Evolutionary conservation across 768 basidiomycete genomes (phyloP).

Genomic region (Lactarius hengduanensis): DNA sequence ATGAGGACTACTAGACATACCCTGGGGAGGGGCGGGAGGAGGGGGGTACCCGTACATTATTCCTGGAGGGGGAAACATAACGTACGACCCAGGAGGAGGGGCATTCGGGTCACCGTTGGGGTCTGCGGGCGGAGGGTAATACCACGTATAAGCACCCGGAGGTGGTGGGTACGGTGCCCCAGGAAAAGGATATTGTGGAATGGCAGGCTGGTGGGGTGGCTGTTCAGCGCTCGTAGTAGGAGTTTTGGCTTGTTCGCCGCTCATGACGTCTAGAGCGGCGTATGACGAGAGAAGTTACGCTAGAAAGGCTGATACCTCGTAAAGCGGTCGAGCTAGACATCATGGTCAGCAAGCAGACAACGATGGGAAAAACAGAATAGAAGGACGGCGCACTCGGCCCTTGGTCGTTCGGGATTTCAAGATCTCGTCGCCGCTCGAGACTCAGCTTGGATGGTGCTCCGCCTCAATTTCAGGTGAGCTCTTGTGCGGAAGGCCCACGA

Average conservation of each 20-base stretch:
- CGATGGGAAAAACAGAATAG: background rate
- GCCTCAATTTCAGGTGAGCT: conserved; percentile 25
- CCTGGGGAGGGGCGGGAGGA: conserved; percentile 28
- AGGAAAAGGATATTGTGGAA: conserved; percentile 25
- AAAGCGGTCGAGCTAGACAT: conserved; percentile 2
- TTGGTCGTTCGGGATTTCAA: conserved; percentile 30
- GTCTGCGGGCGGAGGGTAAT: conserved; percentile 28
- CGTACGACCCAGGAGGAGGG: conserved; percentile 22
- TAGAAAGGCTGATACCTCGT: background rate
- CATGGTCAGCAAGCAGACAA: background rate
- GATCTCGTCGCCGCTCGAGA: conserved; percentile 32
- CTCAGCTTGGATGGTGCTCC: conserved; percentile 26
- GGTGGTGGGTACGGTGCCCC: conserved; percentile 26
- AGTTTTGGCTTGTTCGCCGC: conserved; percentile 27
- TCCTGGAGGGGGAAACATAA: conserved; percentile 29
- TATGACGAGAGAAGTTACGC: background rate
- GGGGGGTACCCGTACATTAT: conserved; percentile 32
- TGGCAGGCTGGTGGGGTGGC: conserved; percentile 13
- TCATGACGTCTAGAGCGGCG: conserved; percentile 22
- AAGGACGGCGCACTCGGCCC: conserved; percentile 25
- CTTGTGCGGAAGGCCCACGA: background rate
- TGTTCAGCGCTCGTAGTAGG: conserved; percentile 19
- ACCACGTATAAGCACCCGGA: conserved; percentile 27
- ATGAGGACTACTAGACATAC: conserved; percentile 4
- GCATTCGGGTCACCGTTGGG: conserved; percentile 25